These are phyloP conservation scores for Aspergillus texensis DNA, from an alignment of 2,329 filamentous ascomycete species.

Conservation along the genomic window DNA sequence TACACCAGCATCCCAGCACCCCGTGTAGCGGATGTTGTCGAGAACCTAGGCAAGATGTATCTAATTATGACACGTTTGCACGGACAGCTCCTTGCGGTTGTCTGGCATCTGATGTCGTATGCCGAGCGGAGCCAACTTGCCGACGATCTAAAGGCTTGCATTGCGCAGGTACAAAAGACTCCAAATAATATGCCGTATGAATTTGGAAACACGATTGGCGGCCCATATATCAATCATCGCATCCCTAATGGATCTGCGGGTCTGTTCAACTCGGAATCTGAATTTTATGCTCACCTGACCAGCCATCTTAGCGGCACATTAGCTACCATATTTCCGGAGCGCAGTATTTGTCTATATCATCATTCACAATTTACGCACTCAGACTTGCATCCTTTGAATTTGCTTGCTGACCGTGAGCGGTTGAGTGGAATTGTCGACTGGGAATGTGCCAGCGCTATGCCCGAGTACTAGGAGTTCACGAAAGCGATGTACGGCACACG, in stretches of 20 bases:
- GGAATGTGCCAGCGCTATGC: constrained; percentile 28
- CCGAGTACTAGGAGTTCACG: constrained; percentile 32
- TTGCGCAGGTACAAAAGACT: constrained; percentile 5
- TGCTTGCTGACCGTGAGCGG: constrained; percentile 20
- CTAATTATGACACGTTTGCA: too few relatives aligned
- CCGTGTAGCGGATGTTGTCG: too few relatives aligned
- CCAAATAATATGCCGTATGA: constrained; percentile 4
- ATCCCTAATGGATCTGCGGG: constrained; percentile 9
- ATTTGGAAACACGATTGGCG: constrained; percentile 1
- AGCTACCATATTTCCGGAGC: neutral
- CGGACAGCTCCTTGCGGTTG: too few relatives aligned
- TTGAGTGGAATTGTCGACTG: constrained; percentile 31
- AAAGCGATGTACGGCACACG: constrained; percentile 22
- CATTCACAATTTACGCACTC: constrained; percentile 19
- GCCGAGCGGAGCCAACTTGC: neutral
- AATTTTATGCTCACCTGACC: neutral
- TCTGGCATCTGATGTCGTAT: constrained; percentile 6
- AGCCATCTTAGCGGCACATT: neutral
- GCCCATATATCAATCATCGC: neutral
- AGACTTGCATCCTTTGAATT: constrained; percentile 22
- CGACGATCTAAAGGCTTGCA: neutral
- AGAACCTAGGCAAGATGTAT: too few relatives aligned
- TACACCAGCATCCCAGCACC: too few relatives aligned
- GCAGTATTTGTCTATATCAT: neutral
- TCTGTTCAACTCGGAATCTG: constrained; percentile 14